Conservation (phyloP, 2,329 filamentous ascomycete genomes). For the Graphilbum fragrans region DNA sequence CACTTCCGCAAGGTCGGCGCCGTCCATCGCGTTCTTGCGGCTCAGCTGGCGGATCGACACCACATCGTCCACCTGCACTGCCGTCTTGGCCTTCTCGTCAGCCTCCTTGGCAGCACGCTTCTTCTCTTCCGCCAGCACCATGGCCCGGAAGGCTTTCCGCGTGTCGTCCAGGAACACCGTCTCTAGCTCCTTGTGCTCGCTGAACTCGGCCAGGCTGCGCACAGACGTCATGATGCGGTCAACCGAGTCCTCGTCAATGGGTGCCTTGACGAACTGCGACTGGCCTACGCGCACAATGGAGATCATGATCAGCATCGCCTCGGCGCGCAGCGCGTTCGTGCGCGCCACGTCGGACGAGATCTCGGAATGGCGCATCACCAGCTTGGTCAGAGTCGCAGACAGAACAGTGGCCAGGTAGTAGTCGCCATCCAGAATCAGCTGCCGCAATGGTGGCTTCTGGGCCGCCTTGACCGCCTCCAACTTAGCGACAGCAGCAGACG, state of each 20-base stretch:
- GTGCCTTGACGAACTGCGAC: constrained; percentile 95
- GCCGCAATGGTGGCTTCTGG: constrained; percentile 86
- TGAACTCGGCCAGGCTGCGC: constrained; percentile 80
- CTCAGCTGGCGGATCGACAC: constrained; percentile 85
- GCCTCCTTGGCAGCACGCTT: constrained; percentile 94
- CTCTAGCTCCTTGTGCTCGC: constrained; percentile 80
- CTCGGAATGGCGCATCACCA: constrained; percentile 94
- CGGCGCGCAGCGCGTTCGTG: constrained; percentile 86
- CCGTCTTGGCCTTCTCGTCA: constrained; percentile 81
- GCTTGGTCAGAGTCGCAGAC: constrained; percentile 90
- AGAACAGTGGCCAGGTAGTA: constrained; percentile 93
- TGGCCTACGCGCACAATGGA: constrained; percentile 96
- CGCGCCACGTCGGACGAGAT: constrained; percentile 76
- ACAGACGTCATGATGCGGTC: constrained; percentile 98
- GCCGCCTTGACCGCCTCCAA: constrained; percentile 94
- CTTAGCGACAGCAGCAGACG: constrained; percentile 68
- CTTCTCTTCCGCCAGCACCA: constrained; percentile 96
- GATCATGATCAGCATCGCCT: constrained; percentile 99
- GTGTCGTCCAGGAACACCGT: constrained; percentile 91
- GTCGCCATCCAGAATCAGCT: constrained; percentile 92
- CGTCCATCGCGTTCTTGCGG: constrained; percentile 78
- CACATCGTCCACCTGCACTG: constrained; percentile 90
- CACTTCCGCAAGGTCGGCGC: constrained; percentile 72
- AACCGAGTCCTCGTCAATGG: constrained; percentile 96
- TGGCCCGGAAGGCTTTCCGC: constrained; percentile 85